Base-by-base conservation (phyloP, 2,329 filamentous ascomycete species). In the Calonectria pseudoturangicola region DNA sequence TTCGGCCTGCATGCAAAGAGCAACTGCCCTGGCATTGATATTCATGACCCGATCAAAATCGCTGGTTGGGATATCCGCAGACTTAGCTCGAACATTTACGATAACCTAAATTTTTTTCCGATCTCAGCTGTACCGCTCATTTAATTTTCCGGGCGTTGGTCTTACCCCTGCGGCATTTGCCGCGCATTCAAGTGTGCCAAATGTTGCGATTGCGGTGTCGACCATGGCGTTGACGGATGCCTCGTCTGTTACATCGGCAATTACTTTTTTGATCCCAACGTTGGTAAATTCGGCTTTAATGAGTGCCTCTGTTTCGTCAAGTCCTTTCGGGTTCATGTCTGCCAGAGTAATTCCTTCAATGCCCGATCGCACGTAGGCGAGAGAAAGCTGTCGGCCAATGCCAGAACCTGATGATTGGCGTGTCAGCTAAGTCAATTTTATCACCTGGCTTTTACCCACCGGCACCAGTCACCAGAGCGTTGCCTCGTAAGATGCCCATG, bases 131-230 rank as follows among this genome's bases (percentile, higher is more conserved):
- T 9, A 33, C 30, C 30, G 9, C 30, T 33, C 30, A 33, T 33
- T 33, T 9, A 33, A 33, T 33, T 33, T 48, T 21, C 18, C 18
- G n/a, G 6, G 13, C 13, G 18, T 16, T 28, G 28, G 3, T 7
- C 48, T 51, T 13, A 51, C 48, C 48, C 48, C 48, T 16, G 48
- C 48, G 21, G 48, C 48, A 30, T 51, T 51, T 8, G 48, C 48
- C 16, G 48, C 48, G 10, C 48, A 51, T 8, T 51, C 48, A 30
- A 51, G 48, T 28, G 48, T 51, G 8, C 48, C 48, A 25, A 51
- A 51, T 4, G 25, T 15, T 51, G 27, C 8, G 5, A 51, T 16
- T 16, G 48, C 48, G 6, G 25, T 16, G 27, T 51, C 48, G 13
- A 51, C 48, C 48, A 51, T 51, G 2, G 9, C 12, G 3, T 51